Percentiles rank a stretch among this genome's conserved stretches.
These are phyloP conservation scores for Solanum raphanifolium DNA, from an alignment of 257 asterid species.

Conservation along the genomic window DNA sequence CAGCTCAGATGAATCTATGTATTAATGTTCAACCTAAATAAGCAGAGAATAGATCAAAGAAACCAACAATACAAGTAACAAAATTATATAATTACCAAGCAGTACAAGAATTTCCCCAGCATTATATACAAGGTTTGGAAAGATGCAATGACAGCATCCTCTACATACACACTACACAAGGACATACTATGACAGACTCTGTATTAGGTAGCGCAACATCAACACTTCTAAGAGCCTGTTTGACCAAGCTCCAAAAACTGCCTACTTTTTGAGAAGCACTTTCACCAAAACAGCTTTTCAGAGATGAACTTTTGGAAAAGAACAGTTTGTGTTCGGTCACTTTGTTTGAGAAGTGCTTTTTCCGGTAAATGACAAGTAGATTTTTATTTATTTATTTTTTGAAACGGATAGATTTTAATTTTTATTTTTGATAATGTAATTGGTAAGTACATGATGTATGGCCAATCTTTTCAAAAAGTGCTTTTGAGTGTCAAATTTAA, in stretches of 20 bases:
- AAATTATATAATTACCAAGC: background rate
- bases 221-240: background rate
- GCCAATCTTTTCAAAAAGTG: background rate
- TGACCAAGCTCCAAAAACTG: background rate
- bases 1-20: background rate
- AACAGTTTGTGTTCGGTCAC: background rate
- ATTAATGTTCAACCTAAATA: background rate
- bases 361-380: background rate
- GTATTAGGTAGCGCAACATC: background rate
- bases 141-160: background rate
- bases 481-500: background rate
- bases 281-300: background rate
- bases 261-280: background rate
- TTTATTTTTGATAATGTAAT: background rate
- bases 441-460: background rate
- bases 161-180: background rate
- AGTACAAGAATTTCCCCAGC: background rate
- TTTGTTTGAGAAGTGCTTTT: background rate
- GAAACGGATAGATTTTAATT: background rate
- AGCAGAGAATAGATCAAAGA: background rate
- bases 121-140: background rate
- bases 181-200: background rate
- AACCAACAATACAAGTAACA: background rate
- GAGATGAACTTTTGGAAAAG: background rate
- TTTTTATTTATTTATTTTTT: background rate